Evolutionary conservation across 257 asterid species (phyloP).

Genomic region (Solanum commersonii): DNA sequence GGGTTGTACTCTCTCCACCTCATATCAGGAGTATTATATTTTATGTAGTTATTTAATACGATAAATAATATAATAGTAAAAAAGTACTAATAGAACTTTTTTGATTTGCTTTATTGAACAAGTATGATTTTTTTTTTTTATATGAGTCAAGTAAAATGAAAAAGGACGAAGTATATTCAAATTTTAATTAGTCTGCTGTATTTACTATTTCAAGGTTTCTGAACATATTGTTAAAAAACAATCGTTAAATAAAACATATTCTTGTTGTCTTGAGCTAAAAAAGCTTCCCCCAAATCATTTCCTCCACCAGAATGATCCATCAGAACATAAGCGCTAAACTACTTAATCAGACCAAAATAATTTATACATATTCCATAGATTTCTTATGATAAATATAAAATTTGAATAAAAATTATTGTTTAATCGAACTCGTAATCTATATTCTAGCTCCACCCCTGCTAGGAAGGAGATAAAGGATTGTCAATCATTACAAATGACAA

Average conservation of each 20-base stretch:
- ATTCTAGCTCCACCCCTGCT: background rate
- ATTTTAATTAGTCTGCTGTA: background rate
- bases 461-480: background rate
- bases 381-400: background rate
- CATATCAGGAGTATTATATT: background rate
- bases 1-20: background rate
- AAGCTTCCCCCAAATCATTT: too few species aligned
- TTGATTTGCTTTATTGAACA: background rate
- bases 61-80: background rate
- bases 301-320: too few species aligned
- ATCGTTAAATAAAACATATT: background rate
- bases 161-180: background rate
- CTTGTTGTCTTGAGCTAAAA: background rate
- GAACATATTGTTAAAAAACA: too few species aligned
- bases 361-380: background rate
- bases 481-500: background rate
- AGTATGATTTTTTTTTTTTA: background rate
- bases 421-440: background rate
- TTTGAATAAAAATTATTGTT: background rate
- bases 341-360: background rate
- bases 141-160: too few species aligned
- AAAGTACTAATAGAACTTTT: too few species aligned
- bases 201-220: background rate
- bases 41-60: background rate
- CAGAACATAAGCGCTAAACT: too few species aligned